phyloP scores from a whole-genome alignment of 257 asterid species.

The Knoxia roxburghii region DNA sequence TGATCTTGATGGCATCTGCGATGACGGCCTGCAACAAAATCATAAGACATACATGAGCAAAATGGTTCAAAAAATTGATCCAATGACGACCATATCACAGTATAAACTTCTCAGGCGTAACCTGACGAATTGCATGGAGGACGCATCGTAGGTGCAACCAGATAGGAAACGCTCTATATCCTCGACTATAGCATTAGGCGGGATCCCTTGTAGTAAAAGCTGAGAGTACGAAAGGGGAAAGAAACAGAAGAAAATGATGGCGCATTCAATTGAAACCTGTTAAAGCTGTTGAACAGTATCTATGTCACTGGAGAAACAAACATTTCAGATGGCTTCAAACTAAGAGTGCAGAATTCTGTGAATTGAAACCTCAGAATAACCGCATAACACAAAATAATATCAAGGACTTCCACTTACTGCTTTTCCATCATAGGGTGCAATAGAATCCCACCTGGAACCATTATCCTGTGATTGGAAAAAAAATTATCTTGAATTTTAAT shows the following conservation, averaged over 20 bases:
- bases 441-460: slow-evolving; percentile 48
- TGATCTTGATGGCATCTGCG: slow-evolving; percentile 31
- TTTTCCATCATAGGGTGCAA: slow-evolving; percentile 63
- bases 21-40: slow-evolving; percentile 38
- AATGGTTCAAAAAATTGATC: neutral
- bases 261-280: neutral
- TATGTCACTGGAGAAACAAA: neutral
- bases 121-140: slow-evolving; percentile 50
- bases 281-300: neutral
- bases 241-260: neutral
- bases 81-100: too few species aligned
- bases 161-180: slow-evolving; percentile 78
- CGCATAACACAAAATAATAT: neutral
- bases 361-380: slow-evolving; percentile 7
- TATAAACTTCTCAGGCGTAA: slow-evolving; percentile 22
- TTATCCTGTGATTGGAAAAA: slow-evolving; percentile 43
- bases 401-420: slow-evolving; percentile 46
- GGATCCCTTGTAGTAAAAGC: slow-evolving; percentile 61
- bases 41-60: neutral
- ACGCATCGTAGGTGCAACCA: slow-evolving; percentile 42
- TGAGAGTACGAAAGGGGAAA: slow-evolving; percentile 13
- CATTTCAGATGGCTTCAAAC: neutral
- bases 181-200: slow-evolving; percentile 56
- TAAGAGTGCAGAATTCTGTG: neutral
- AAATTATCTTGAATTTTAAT: neutral